A percentile compares a stretch with the other conserved stretches of the same genome.
Conservation (phyloP, 2,329 filamentous ascomycete species). For the Cylindrodendrum hubeiense region DNA sequence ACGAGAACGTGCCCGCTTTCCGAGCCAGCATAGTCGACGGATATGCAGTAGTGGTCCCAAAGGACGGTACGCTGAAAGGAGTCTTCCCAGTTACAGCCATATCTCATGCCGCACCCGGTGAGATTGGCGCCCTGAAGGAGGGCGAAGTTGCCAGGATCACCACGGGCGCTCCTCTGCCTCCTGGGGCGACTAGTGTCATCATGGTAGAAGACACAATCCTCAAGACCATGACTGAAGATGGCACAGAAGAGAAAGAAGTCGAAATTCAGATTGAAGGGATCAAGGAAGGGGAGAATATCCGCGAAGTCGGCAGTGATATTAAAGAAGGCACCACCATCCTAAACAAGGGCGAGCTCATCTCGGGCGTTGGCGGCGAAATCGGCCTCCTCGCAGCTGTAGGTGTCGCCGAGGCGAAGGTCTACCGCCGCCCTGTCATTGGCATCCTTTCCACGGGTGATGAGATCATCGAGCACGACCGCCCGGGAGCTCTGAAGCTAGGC, state of each 20-base stretch:
- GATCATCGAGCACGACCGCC: constrained; percentile 80
- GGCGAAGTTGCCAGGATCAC: constrained; percentile 92
- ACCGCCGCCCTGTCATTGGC: constrained; percentile 82
- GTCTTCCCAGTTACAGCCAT: constrained; percentile 88
- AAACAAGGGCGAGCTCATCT: constrained; percentile 83
- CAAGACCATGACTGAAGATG: constrained; percentile 80
- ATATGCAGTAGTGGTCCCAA: constrained; percentile 83
- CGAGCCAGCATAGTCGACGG: constrained; percentile 97
- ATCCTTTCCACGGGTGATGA: constrained; percentile 96
- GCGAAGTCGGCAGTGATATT: constrained; percentile 92
- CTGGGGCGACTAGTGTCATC: constrained; percentile 89
- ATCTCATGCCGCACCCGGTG: constrained; percentile 84
- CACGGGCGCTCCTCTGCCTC: constrained; percentile 91
- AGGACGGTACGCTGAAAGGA: constrained; percentile 76
- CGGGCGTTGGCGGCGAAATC: constrained; percentile 89
- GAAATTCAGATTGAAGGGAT: constrained; percentile 86
- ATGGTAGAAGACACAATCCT: constrained; percentile 93
- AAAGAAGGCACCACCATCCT: constrained; percentile 77
- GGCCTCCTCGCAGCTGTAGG: constrained; percentile 91
- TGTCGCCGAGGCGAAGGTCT: constrained; percentile 77
- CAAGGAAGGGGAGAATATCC: constrained; percentile 85
- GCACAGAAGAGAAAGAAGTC: constrained; percentile 86
- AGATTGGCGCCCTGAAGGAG: constrained; percentile 72
- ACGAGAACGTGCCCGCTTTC: constrained; percentile 91
- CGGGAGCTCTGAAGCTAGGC: constrained; percentile 75